phyloP scores from a whole-genome alignment of 2,329 filamentous ascomycete species.

The Moelleriella libera region DNA sequence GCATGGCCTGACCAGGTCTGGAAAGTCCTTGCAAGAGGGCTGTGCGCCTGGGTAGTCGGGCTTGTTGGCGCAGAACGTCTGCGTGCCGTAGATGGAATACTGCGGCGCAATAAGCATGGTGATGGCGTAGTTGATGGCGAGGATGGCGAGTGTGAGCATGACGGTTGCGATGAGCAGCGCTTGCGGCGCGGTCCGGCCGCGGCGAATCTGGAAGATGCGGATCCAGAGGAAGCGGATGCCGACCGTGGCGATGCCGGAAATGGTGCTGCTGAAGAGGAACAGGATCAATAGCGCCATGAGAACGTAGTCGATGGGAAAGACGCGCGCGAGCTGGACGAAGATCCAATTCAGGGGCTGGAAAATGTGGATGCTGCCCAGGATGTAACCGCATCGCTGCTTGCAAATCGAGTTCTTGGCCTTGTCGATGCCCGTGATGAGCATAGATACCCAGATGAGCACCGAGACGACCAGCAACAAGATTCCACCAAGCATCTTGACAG shows the following conservation, averaged over 20 bases:
- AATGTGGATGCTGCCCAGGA: conserved; percentile 73
- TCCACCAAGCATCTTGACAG: conserved; percentile 77
- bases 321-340: conserved; percentile 57
- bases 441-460: conserved; percentile 70
- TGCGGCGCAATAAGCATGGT: conserved; percentile 92
- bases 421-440: conserved; percentile 92
- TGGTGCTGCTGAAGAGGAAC: conserved; percentile 77
- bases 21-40: conserved; percentile 61
- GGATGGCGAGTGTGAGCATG: conserved; percentile 74
- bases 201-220: conserved; percentile 79
- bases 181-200: conserved; percentile 79
- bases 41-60: conserved; percentile 46
- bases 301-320: conserved; percentile 86
- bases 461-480: conserved; percentile 62
- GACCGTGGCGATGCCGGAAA: conserved; percentile 72
- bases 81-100: conserved; percentile 86
- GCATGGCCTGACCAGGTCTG: conserved; percentile 64
- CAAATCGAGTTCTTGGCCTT: conserved; percentile 93
- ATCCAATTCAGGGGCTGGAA: conserved; percentile 94
- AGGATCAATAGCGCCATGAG: conserved; percentile 75
- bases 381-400: conserved; percentile 81
- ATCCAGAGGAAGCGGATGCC: conserved; percentile 97
- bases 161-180: conserved; percentile 84
- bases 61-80: conserved; percentile 77
- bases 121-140: conserved; percentile 86